Percentiles rank a stretch among this genome's conserved stretches.
Conservation (phyloP, 2,329 filamentous ascomycete genomes). For the Hysterium pulicare region DNA sequence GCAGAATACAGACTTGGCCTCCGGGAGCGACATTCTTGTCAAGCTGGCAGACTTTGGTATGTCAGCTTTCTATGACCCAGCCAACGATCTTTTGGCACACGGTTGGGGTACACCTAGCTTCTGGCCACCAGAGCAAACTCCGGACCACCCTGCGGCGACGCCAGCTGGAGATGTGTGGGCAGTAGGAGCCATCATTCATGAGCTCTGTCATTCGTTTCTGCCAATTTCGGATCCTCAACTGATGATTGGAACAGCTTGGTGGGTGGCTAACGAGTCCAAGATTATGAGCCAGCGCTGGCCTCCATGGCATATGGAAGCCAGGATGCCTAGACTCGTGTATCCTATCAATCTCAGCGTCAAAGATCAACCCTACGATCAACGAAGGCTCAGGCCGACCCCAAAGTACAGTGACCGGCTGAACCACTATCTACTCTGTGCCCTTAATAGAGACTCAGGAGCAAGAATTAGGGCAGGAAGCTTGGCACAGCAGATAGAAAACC, state of each 20-base stretch:
- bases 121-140: slow-evolving; percentile 22
- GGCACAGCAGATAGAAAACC: no score
- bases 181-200: slow-evolving; percentile 21
- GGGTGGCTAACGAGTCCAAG: not conserved
- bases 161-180: slow-evolving; percentile 24
- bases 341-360: not conserved
- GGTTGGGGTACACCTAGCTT: slow-evolving; percentile 9
- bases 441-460: not conserved
- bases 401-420: not conserved
- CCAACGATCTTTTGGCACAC: not conserved
- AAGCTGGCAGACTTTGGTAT: slow-evolving; percentile 69
- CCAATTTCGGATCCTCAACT: not conserved
- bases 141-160: slow-evolving; percentile 10
- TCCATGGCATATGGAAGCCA: not conserved
- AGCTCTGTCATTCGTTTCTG: slow-evolving; percentile 12
- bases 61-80: slow-evolving; percentile 53
- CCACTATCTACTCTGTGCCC: not conserved
- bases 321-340: not conserved
- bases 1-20: slow-evolving; percentile 6
- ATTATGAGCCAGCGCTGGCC: not conserved
- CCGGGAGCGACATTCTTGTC: slow-evolving; percentile 40
- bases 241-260: not conserved
- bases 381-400: not conserved
- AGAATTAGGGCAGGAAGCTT: not conserved
- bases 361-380: not conserved